These are phyloP conservation scores for Thelonectria rubi DNA, from an alignment of 2,329 filamentous ascomycete species.

Conservation along the genomic window DNA sequence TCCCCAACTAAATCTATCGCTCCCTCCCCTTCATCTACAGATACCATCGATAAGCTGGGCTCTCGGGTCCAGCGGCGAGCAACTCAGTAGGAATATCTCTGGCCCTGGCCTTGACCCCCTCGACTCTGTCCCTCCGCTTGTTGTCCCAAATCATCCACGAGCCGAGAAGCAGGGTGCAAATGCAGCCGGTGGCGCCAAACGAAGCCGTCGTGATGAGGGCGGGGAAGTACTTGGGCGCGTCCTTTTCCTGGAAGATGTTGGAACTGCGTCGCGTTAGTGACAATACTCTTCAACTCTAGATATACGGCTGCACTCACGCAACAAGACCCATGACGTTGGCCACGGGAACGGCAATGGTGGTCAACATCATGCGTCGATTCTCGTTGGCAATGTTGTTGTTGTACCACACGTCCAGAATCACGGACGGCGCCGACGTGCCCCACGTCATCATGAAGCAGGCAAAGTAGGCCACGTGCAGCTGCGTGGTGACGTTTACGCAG, in stretches of 20 bases:
- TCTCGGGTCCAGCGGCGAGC: slow-evolving; percentile 17
- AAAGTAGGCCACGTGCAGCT: slow-evolving; percentile 76
- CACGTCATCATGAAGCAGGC: slow-evolving; percentile 86
- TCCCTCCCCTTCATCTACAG: not conserved
- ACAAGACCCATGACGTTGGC: slow-evolving; percentile 72
- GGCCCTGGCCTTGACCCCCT: slow-evolving; percentile 19
- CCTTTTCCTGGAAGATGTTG: slow-evolving; percentile 27
- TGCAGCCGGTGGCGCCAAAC: slow-evolving; percentile 22
- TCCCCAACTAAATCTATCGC: too few relatives aligned
- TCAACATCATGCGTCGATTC: slow-evolving; percentile 74
- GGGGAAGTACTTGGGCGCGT: slow-evolving; percentile 23
- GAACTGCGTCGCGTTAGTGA: slow-evolving; percentile 4
- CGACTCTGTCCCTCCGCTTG: slow-evolving; percentile 13
- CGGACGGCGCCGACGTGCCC: slow-evolving; percentile 78
- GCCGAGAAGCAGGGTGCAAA: slow-evolving; percentile 15
- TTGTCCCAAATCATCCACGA: slow-evolving; percentile 24
- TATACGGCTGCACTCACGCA: not conserved
- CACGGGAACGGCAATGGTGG: slow-evolving; percentile 75
- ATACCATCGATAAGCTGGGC: slow-evolving; percentile 21
- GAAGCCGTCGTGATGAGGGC: slow-evolving; percentile 21
- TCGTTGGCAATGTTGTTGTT: slow-evolving; percentile 87
- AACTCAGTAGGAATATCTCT: slow-evolving; percentile 24
- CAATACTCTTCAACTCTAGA: not conserved
- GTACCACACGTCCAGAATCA: slow-evolving; percentile 73
- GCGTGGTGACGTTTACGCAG: slow-evolving; percentile 68